Evolutionary conservation across 2,329 filamentous ascomycete species (phyloP), one percentile per base, ranked within the genome.

Genomic region (Phialophora expanda): DNA sequence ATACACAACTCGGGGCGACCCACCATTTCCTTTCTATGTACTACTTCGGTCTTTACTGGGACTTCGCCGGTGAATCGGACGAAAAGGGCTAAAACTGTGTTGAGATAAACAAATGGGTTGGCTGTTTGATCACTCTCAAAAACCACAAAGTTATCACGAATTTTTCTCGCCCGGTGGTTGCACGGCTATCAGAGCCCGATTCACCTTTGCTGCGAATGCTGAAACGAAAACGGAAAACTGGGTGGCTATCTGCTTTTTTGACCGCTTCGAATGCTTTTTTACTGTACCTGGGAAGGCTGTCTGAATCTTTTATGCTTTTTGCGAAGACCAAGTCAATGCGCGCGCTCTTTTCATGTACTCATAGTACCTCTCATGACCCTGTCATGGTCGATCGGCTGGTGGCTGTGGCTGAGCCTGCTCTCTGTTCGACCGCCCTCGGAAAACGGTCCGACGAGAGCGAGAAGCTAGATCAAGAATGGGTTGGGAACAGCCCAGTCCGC

Each of bases 1-100:
- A 72, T 65, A 72, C 68, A 73, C 59, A 69, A 44, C 53, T 44
- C 32, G 63, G 71, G 71, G 71, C 71, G 61, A 73, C 71, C 71
- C 71, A 71, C 56, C 57, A 69, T 71, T 57, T 69, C 66, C 56
- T 72, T 68, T 65, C 58, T 66, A 62, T 62, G 24, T 41, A 57
- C 48, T 61, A 55, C 53, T 34, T 65, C 66, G 64, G 61, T 67
- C 67, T 57, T 67, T 69, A 72, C 69, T 66, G 53, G 60, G 58
- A 58, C 57, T 54, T 64, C 66, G 57, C 44, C 54, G 61, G 64
- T 61, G 58, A 65, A 67, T 67, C 56, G 58, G 57, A 61, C 50
- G 66, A 61, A 59, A 62, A 38, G 58, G 65, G 62, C 66, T 66
- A 55, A 55, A 59, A 66, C 56, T 59, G 63, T 56, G 56, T 63